Base-by-base conservation (phyloP, 1,139 yeast genomes). In the Debaryomyces psychrophilus region DNA sequence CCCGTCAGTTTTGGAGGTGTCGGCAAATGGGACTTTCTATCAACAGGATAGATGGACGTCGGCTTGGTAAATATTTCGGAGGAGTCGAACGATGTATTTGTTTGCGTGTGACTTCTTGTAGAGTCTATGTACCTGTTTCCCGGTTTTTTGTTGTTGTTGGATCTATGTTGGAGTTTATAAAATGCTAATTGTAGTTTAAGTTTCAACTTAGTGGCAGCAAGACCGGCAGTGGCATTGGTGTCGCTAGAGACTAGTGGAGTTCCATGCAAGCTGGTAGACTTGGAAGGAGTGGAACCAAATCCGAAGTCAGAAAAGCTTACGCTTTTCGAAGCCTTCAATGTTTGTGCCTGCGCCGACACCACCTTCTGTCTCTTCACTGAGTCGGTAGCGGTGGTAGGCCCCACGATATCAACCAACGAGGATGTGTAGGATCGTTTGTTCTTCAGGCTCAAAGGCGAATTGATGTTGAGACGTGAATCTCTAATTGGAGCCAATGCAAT, bases 111-210 rank as follows among this genome's bases (percentile, higher is more conserved):
- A 37, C 44, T 43, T 31, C 22, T 44, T 17, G 35, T 35, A 18
- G 36, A 37, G 38, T 34, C 46, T 17, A 31, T 22, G 22, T 20
- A 15, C 5, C 15, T 22, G 8, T 22, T 14, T n/a, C 17, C 27
- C 14, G 31, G 18, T 8, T 31, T 23, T 8, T 26, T 25, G 11
- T 28, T 23, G 25, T 25, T 37, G 45, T 29, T 50, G 41, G 17
- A 49, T 48, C 43, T 62, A 25, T 40, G 67, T 50, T 66, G 79
- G 47, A 87, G 79, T 61, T 88, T 89, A 69, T 82, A 88, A 57
- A 86, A 79, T 1, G 97, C 97, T 55, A 89, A 69, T 59, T 84
- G 87, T 33, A 90, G 75, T 57, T 92, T 82, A 56, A 83, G 71
- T 60, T 85, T 85, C 58, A 89, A 74, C 59, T 81, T 79, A 43